A percentile compares a stretch with the other conserved stretches of the same genome.
phyloP scores from a whole-genome alignment of 139 green algal genomes.

The Limnomonas spitsbergensis region DNA sequence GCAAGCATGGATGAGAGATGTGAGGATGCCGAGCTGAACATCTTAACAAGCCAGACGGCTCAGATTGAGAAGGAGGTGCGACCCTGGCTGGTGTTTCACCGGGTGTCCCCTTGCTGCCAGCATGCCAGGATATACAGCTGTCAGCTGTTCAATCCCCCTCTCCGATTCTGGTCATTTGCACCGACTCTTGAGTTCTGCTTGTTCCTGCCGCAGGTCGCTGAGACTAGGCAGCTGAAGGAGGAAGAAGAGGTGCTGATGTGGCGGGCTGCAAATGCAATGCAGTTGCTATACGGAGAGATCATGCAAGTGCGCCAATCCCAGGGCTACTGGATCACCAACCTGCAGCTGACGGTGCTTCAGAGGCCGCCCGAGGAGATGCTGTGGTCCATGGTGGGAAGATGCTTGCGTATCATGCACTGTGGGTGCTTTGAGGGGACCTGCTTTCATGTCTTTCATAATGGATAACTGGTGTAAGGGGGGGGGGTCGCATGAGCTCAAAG shows the following conservation, averaged over 20 bases:
- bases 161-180: too few relatives aligned
- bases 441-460: too few relatives aligned
- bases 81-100: too few relatives aligned
- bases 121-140: too few relatives aligned
- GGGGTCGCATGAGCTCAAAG: too few relatives aligned
- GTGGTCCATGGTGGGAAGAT: constrained; percentile 39
- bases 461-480: too few relatives aligned
- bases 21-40: constrained; percentile 13
- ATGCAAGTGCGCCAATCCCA: constrained; percentile 21
- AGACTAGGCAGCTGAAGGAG: constrained; percentile 63
- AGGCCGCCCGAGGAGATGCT: constrained; percentile 33
- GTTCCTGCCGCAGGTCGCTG: constrained; percentile 51
- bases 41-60: not conserved
- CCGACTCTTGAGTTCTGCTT: too few relatives aligned
- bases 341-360: constrained; percentile 37
- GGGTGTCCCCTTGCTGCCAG: too few relatives aligned
- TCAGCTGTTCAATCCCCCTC: too few relatives aligned
- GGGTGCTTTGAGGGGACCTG: too few relatives aligned
- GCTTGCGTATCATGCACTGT: too few relatives aligned
- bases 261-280: constrained; percentile 13
- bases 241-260: constrained; percentile 50
- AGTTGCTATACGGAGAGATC: constrained; percentile 21
- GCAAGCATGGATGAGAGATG: not conserved
- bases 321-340: constrained; percentile 38
- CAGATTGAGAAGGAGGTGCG: constrained; percentile 25